These are phyloP conservation scores for Naganishia onofrii DNA, from an alignment of 768 basidiomycete genomes.

Conservation along the genomic window DNA sequence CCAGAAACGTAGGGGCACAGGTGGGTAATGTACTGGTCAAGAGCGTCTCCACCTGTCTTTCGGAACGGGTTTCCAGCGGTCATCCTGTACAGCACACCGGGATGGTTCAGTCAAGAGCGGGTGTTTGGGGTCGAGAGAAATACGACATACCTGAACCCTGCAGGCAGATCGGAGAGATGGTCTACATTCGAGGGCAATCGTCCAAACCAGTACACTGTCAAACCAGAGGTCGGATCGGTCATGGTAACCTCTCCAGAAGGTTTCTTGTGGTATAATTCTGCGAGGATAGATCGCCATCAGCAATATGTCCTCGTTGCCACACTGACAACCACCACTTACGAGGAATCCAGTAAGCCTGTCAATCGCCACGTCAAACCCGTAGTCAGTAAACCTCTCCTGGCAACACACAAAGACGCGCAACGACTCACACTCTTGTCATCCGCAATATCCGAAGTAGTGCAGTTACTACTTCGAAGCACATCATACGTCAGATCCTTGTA, in stretches of 20 bases:
- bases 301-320: no score
- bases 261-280: constrained; percentile 6
- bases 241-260: not conserved
- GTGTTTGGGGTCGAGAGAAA: no score
- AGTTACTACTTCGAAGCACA: constrained; percentile 16
- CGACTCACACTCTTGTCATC: constrained; percentile 13
- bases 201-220: constrained; percentile 17
- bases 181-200: constrained; percentile 10
- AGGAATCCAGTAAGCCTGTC: constrained; percentile 17
- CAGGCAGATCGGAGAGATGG: constrained; percentile 31
- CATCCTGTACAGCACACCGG: not conserved
- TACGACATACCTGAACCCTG: constrained; percentile 3
- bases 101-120: not conserved
- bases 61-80: constrained; percentile 13
- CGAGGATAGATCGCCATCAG: no score
- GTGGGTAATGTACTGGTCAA: constrained; percentile 17
- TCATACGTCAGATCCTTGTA: constrained; percentile 20
- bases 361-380: not conserved
- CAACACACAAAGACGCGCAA: not conserved
- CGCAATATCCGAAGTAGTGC: constrained; percentile 13
- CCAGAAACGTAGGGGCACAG: constrained; percentile 1
- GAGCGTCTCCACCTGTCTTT: constrained; percentile 2
- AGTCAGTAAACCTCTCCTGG: not conserved
- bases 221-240: not conserved
- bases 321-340: not conserved